Base-by-base conservation (phyloP, 1,139 yeast genomes). In the Pichia sp. region DNA sequence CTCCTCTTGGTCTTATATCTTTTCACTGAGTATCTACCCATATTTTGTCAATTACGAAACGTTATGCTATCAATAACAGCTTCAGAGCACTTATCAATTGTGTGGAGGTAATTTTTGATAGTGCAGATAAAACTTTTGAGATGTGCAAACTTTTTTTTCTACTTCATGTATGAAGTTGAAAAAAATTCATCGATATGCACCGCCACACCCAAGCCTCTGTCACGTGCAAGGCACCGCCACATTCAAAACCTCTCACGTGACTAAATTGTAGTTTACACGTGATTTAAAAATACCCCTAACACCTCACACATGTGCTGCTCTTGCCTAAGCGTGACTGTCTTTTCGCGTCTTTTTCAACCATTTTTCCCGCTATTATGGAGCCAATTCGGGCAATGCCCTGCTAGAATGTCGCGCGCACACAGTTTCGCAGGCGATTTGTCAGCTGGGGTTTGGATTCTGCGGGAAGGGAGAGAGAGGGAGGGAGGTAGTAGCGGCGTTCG, bases 11-110 rank as follows among this genome's bases (percentile, higher is more conserved):
- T 85, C 76, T 87, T 87, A 67, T 85, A 87, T 75, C 82, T 72
- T 67, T 75, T 85, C 29, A 87, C 90, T 59, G 92, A 84, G 67
- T 87, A 87, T 75, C 95, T 82, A 55, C 96, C 96, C 97, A 90
- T 90, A 3, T 23, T n/a, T n/a, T n/a, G n/a, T n/a, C n/a, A n/a
- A n/a, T n/a, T n/a, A n/a, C n/a, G n/a, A n/a, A n/a, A n/a, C n/a
- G n/a, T n/a, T n/a, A n/a, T n/a, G n/a, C n/a, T n/a, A n/a, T n/a
- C n/a, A n/a, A n/a, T n/a, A n/a, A n/a, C n/a, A n/a, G n/a, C n/a
- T n/a, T n/a, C n/a, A n/a, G n/a, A n/a, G n/a, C n/a, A n/a, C n/a
- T n/a, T n/a, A n/a, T n/a, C n/a, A n/a, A n/a, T n/a, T n/a, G n/a
- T n/a, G n/a, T n/a, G n/a, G n/a, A n/a, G n/a, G n/a, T n/a, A n/a